A percentile compares a stretch with the other conserved stretches of the same genome.
These are phyloP conservation scores for Alternaria triticimaculans DNA, from an alignment of 2,329 filamentous ascomycete species.

Conservation along the genomic window DNA sequence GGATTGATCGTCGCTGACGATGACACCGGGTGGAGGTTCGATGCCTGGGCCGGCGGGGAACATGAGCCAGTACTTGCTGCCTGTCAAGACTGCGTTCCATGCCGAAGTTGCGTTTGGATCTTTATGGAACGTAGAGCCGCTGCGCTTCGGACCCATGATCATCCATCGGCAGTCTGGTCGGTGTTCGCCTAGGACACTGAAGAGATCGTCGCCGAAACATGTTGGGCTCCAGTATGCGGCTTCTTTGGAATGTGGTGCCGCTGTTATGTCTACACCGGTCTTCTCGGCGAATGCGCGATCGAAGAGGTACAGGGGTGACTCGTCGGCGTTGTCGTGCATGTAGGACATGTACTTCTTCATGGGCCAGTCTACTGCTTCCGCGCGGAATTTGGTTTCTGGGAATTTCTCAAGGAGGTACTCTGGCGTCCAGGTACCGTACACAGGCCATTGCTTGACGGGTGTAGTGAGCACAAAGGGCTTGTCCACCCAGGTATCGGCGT, in stretches of 20 bases:
- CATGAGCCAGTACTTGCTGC: slow-evolving; percentile 98
- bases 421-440: slow-evolving; percentile 75
- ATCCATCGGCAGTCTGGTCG: slow-evolving; percentile 91
- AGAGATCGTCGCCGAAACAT: slow-evolving; percentile 87
- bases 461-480: slow-evolving; percentile 86
- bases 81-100: slow-evolving; percentile 92
- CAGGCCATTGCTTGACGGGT: slow-evolving; percentile 82
- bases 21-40: slow-evolving; percentile 83
- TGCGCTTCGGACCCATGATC: slow-evolving; percentile 85
- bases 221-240: slow-evolving; percentile 78
- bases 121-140: slow-evolving; percentile 95
- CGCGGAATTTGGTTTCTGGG: slow-evolving; percentile 74
- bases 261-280: slow-evolving; percentile 65
- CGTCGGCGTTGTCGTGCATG: slow-evolving; percentile 79
- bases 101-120: slow-evolving; percentile 76
- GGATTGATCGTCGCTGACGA: slow-evolving; percentile 84
- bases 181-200: slow-evolving; percentile 76
- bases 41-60: slow-evolving; percentile 73
- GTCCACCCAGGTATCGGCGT: slow-evolving; percentile 76
- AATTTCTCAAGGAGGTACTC: slow-evolving; percentile 71
- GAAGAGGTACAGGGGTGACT: slow-evolving; percentile 92
- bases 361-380: slow-evolving; percentile 93
- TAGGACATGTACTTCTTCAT: slow-evolving; percentile 82
- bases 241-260: slow-evolving; percentile 53
- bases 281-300: slow-evolving; percentile 87